phyloP scores from a whole-genome alignment of 257 asterid species.

The Fraxinus anomala region DNA sequence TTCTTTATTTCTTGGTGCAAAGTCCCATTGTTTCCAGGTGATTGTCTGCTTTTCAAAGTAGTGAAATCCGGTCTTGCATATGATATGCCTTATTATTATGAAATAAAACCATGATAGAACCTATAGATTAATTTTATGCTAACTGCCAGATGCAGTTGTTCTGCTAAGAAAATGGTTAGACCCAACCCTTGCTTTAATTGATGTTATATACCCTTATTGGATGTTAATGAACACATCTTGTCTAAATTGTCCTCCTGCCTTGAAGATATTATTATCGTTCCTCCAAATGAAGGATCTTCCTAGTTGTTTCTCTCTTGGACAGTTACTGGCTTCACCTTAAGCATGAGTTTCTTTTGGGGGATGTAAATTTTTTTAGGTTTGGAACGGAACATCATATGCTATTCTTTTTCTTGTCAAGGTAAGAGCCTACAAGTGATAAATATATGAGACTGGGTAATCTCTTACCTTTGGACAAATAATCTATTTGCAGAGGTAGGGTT shows the following conservation, averaged over 20 bases:
- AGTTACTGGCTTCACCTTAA: neutral
- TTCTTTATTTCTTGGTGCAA: constrained; percentile 88
- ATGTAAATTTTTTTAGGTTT: neutral
- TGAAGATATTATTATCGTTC: neutral
- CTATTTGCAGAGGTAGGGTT: neutral
- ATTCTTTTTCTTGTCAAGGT: neutral
- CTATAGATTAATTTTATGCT: neutral
- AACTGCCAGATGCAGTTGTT: constrained; percentile 13
- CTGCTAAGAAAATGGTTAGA: neutral
- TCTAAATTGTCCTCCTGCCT: neutral
- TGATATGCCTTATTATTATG: constrained; percentile 8
- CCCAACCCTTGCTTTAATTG: neutral
- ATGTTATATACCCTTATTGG: neutral
- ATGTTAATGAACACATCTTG: neutral
- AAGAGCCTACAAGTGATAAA: neutral
- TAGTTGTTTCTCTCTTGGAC: neutral
- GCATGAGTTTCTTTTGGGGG: neutral
- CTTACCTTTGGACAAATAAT: neutral
- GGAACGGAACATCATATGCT: neutral
- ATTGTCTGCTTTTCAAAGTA: constrained; percentile 24
- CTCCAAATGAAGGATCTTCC: neutral
- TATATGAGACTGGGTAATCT: neutral
- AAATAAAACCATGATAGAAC: neutral
- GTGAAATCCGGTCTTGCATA: constrained; percentile 14
- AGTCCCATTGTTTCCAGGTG: constrained; percentile 94